A percentile compares a stretch with the other conserved stretches of the same genome.
These are phyloP conservation scores for Coemansia sp. DNA, from an alignment of 192 early-diverging fungal genomes.

Conservation along the genomic window DNA sequence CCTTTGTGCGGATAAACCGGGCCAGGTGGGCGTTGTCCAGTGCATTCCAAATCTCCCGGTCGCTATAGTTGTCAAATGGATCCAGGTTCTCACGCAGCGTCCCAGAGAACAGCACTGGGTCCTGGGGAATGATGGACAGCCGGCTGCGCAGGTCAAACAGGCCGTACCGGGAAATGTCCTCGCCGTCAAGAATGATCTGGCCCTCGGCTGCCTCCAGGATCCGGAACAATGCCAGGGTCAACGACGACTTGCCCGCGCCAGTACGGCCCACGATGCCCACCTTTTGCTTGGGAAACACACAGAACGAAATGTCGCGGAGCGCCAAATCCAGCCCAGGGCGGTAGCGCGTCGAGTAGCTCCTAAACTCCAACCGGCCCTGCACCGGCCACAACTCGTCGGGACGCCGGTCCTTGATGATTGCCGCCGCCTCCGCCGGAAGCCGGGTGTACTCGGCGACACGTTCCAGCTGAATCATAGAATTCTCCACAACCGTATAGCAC, in stretches of 20 bases:
- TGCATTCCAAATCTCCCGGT: too few relatives aligned
- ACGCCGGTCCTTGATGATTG: constrained; percentile 22
- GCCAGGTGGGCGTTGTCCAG: too few relatives aligned
- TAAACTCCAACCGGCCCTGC: constrained; percentile 49
- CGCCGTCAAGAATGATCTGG: constrained; percentile 67
- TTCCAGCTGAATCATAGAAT: constrained; percentile 61
- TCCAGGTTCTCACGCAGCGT: too few relatives aligned
- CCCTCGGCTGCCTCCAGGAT: constrained; percentile 63
- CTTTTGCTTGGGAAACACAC: constrained; percentile 49
- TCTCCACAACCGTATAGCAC: constrained; percentile 68
- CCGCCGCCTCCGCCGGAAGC: constrained; percentile 33
- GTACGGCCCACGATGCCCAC: constrained; percentile 62
- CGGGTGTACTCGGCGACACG: constrained; percentile 49
- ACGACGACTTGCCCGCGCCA: constrained; percentile 77
- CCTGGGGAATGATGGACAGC: too few relatives aligned
- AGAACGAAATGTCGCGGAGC: constrained; percentile 38
- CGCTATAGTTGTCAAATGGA: too few relatives aligned
- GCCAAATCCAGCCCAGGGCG: constrained; percentile 51
- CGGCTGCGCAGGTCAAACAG: too few relatives aligned
- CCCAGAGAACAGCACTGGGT: too few relatives aligned
- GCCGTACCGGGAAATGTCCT: constrained; percentile 68
- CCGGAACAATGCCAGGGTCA: constrained; percentile 70
- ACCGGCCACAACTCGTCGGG: constrained; percentile 49
- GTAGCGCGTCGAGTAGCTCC: constrained; percentile 50
- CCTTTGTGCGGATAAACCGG: too few relatives aligned